Evolutionary conservation across 164 flowering plant genomes (phyloP), one percentile per base, ranked within the genome.

Genomic region (Stephania japonica): DNA sequence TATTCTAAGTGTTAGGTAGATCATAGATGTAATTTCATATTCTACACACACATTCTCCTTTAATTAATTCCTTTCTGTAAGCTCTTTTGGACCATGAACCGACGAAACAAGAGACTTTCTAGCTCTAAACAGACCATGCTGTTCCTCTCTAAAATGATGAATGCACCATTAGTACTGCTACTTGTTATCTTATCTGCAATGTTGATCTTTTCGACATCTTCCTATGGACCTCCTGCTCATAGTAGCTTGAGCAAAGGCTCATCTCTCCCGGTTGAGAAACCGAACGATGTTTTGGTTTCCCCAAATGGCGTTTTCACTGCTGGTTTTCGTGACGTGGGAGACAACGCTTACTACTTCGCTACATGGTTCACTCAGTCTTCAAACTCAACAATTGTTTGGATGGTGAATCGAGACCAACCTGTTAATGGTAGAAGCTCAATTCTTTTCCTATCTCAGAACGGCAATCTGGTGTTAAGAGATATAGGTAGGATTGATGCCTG

Each of bases 381-480:
- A 26, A 53, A 42, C 24, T 44, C 59, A 0, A 44, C 71, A 10
- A n/a, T 69, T 43, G 71, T 83, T 64, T 84, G 89, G 87, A 84
- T 82, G 81, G 86, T 83, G 0, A 86, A 86, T 74, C 80, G 89
- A 1, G 82, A 86, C 71, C 32, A 27, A 7, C 87, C 89, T 0
- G 83, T 86, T 0, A 86, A 83, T 43, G 85, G 85, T 6, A 79
- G 42, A 61, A 18, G 75, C 38, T 81, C 89, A 3, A 72, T 41
- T 56, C 77, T 86, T 3, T 70, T 73, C 1, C 68, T 83, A 4
- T 56, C n/a, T 0, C 47, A 56, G 8, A 47, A 41, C 16, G 85
- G 86, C 4, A 74, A 81, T 42, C 78, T 85, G 2, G 42, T 74
- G 42, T 25, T 85, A 21, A 73, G 66, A 13, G 87, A 85, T 47